Conservation (phyloP, 2,329 filamentous ascomycete genomes). For the Talaromyces albobiverticillius region DNA sequence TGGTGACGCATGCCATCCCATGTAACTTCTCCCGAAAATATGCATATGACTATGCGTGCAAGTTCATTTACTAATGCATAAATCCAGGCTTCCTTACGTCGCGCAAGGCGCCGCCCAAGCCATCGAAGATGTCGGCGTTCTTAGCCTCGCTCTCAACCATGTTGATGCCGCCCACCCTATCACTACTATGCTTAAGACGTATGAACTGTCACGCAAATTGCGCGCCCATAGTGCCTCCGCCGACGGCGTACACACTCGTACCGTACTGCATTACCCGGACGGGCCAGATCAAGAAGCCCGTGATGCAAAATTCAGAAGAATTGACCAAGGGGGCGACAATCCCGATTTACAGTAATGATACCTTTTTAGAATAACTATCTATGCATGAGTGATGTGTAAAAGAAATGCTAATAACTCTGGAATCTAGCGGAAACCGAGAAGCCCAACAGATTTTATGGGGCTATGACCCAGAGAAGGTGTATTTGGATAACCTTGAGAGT, state of each 20-base stretch:
- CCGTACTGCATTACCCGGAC: slow-evolving; percentile 37
- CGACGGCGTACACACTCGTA: slow-evolving; percentile 34
- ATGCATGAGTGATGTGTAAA: no score
- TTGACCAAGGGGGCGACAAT: no score
- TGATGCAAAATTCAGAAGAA: no score
- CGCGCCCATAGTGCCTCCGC: slow-evolving; percentile 39
- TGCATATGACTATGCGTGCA: background rate
- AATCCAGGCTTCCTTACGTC: slow-evolving; percentile 33
- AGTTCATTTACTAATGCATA: no score
- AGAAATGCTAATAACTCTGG: no score
- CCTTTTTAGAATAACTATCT: no score
- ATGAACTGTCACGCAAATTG: slow-evolving; percentile 37
- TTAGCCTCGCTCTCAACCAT: slow-evolving; percentile 32
- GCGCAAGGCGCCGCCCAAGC: slow-evolving; percentile 48
- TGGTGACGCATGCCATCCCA: slow-evolving; percentile 47
- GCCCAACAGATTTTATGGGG: no score
- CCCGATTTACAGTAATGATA: no score
- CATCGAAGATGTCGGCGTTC: slow-evolving; percentile 41
- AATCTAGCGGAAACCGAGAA: no score
- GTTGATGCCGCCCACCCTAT: slow-evolving; percentile 32
- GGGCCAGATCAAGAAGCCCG: slow-evolving; percentile 38
- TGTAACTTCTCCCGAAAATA: slow-evolving; percentile 25
- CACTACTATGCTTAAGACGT: slow-evolving; percentile 32
- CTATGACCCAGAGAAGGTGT: no score
- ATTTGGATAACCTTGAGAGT: no score